Conservation (phyloP, 768 basidiomycete genomes). For the Trametes cinnabarina region DNA sequence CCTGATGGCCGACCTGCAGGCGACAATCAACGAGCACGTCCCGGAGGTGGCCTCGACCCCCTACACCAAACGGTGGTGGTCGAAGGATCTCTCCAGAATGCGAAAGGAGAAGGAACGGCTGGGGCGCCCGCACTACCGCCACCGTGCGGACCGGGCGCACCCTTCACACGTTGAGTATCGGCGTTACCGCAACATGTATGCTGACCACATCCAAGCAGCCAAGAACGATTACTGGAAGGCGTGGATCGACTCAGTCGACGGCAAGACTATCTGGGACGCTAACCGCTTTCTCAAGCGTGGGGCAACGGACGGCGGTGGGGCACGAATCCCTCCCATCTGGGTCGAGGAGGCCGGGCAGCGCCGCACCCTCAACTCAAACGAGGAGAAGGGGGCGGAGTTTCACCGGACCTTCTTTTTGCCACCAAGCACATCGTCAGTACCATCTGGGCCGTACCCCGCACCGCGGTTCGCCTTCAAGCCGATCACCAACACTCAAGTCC, state of each 20-base stretch:
- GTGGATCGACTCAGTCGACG: slow-evolving; percentile 21
- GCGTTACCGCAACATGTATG: slow-evolving; percentile 17
- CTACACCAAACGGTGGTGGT: slow-evolving; percentile 36
- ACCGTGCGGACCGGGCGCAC: slow-evolving; percentile 10
- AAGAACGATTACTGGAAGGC: slow-evolving; percentile 28
- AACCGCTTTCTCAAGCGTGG: slow-evolving; percentile 9
- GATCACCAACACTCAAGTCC: slow-evolving; percentile 31
- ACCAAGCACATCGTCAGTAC: not conserved
- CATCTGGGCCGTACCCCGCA: slow-evolving; percentile 24
- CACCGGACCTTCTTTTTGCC: slow-evolving; percentile 31
- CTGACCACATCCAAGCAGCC: slow-evolving; percentile 10
- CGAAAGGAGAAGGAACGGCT: slow-evolving; percentile 20
- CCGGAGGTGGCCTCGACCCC: slow-evolving; percentile 23
- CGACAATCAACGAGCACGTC: slow-evolving; percentile 18
- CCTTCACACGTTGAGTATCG: slow-evolving; percentile 18
- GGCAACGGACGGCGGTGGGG: slow-evolving; percentile 11
- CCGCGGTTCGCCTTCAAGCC: slow-evolving; percentile 20
- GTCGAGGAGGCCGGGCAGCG: not conserved
- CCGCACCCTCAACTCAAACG: slow-evolving; percentile 1
- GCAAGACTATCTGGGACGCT: slow-evolving; percentile 23
- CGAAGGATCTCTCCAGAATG: slow-evolving; percentile 24
- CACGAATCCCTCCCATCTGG: slow-evolving; percentile 22
- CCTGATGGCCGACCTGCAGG: slow-evolving; percentile 22
- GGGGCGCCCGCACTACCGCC: slow-evolving; percentile 4
- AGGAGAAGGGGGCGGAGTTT: slow-evolving; percentile 20